A percentile compares a stretch with the other conserved stretches of the same genome.
These are phyloP conservation scores for Coprinopsis cinerea DNA, from an alignment of 768 basidiomycete genomes.

Conservation along the genomic window DNA sequence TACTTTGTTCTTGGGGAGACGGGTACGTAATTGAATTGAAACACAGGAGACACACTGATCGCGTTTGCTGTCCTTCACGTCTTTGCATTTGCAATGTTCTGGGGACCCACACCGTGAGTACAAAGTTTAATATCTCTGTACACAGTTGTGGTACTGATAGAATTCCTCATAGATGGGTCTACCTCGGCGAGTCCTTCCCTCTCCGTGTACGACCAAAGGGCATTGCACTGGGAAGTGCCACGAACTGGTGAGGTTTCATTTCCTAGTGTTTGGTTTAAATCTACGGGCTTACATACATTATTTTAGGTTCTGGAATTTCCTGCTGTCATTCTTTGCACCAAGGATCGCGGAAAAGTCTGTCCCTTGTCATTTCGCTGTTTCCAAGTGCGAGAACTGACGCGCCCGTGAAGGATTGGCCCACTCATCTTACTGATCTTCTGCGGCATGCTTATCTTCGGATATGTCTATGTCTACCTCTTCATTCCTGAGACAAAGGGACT, in stretches of 20 bases:
- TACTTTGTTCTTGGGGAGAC: background rate
- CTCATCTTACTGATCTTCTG: conserved; percentile 74
- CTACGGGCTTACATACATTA: background rate
- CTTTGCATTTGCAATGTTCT: conserved; percentile 64
- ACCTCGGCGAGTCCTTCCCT: conserved; percentile 75
- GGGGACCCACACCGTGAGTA: conserved; percentile 62
- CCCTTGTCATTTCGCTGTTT: too few species aligned
- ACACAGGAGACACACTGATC: conserved; percentile 55
- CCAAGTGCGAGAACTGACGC: too few species aligned
- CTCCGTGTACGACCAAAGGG: conserved; percentile 72
- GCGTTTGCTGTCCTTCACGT: conserved; percentile 77
- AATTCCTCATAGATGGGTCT: conserved; percentile 45
- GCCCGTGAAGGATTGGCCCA: conserved; percentile 71
- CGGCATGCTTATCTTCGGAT: conserved; percentile 65
- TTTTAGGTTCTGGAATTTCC: conserved; percentile 71
- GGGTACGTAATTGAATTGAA: background rate
- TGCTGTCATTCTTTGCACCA: conserved; percentile 67
- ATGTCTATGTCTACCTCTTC: conserved; percentile 66
- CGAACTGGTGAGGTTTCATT: conserved; percentile 27
- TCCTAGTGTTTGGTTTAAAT: background rate
- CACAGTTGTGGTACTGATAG: background rate
- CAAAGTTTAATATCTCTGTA: background rate
- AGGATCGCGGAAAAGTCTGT: conserved; percentile 51
- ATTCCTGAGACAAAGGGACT: conserved; percentile 82
- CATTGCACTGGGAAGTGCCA: conserved; percentile 67